Percentiles rank a stretch among this genome's conserved stretches.
These are phyloP conservation scores for Salicornia ramosissima DNA, from an alignment of 148 eudicot genomes.

Conservation along the genomic window DNA sequence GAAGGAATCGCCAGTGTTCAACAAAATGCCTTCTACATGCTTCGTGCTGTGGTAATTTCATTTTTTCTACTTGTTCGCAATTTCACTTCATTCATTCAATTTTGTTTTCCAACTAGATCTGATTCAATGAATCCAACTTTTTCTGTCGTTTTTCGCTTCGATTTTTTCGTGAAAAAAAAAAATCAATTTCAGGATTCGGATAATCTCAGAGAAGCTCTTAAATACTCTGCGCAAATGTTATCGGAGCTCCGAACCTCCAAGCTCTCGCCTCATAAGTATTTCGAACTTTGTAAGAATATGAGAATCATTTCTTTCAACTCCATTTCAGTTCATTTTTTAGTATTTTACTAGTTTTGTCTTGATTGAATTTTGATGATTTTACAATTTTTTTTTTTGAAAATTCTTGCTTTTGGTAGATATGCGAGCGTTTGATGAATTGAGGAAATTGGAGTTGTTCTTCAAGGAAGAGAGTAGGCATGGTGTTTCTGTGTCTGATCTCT, in stretches of 20 bases:
- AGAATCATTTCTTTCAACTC: background rate
- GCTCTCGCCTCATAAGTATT: conserved; percentile 93
- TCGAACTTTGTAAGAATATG: conserved; percentile 72
- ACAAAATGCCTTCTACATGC: conserved; percentile 93
- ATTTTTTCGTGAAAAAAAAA: background rate
- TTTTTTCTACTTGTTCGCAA: background rate
- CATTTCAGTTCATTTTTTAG: background rate
- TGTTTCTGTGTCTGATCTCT: conserved; percentile 67
- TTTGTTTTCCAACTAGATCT: conserved; percentile 4
- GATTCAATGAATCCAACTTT: conserved; percentile 2
- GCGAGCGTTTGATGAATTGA: conserved; percentile 94
- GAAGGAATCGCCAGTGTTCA: conserved; percentile 94
- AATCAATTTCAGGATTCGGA: conserved; percentile 55
- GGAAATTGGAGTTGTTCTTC: conserved; percentile 82
- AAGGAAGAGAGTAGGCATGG: conserved; percentile 86
- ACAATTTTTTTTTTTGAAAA: background rate
- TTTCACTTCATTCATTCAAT: background rate
- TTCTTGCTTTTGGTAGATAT: conserved; percentile 48
- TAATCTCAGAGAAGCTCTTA: conserved; percentile 85
- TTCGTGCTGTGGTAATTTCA: conserved; percentile 67
- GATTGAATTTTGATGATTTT: background rate
- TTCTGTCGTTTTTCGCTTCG: background rate
- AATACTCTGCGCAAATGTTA: conserved; percentile 74
- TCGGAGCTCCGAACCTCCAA: conserved; percentile 94
- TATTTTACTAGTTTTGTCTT: background rate